Evolutionary conservation across 164 flowering plant genomes (phyloP), one percentile per base, ranked within the genome.

Genomic region (Piper betle): DNA sequence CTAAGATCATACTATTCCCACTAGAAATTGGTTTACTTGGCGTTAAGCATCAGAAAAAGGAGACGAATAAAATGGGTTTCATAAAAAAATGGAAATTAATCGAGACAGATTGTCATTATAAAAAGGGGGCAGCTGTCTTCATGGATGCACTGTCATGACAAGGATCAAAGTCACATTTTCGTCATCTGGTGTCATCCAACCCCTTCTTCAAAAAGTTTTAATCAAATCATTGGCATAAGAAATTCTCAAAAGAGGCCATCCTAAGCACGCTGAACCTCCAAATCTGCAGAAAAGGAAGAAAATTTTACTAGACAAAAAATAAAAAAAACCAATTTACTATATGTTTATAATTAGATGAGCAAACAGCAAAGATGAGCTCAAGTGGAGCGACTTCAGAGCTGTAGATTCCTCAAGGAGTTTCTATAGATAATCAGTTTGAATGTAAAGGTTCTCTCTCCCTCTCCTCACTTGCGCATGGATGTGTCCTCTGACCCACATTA

Each of bases 401-500:
- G n/a, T n/a, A n/a, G n/a, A n/a, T n/a, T n/a, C n/a, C n/a, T n/a
- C n/a, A n/a, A n/a, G n/a, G n/a, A n/a, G n/a, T n/a, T n/a, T 69
- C 84, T 60, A 71, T 80, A 78, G 74, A 71, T 67, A 80, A 82
- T 64, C 68, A 80, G 82, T 66, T 58, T 64, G 64, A 71, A 75
- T 81, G 88, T 93, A 93, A 72, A 88, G 71, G 96, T 91, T 52
- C 86, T 91, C 67, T 88, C 96, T 70, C 94, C 88, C 64, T 80
- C 97, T 55, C 82, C 91, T 61, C 81, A 83, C 68, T 72, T 84
- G 80, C 81, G 75, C 69, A 80, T 84, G 81, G 87, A 83, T 68
- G 79, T 68, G 64, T 50, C 82, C 58, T 43, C 84, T 61, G 76
- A 68, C 39, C 71, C 69, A 52, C 82, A 71, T 41, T 73, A 77